A percentile compares a stretch with the other conserved stretches of the same genome.
Conservation (phyloP, 441 rosid species). For the Adansonia grandidieri region DNA sequence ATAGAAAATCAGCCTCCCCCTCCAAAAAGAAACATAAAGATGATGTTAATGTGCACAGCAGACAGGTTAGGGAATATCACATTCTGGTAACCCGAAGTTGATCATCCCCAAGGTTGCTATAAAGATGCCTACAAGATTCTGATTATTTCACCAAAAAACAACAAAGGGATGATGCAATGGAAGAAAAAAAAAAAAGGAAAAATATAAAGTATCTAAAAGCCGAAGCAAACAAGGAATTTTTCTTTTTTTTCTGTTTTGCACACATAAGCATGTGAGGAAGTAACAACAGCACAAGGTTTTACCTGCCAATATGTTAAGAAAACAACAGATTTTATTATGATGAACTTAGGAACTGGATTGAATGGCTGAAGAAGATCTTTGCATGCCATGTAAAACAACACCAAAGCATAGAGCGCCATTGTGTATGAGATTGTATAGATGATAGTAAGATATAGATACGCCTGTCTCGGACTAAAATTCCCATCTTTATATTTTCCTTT, state of each 20-base stretch:
- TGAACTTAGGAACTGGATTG: slow-evolving; percentile 95
- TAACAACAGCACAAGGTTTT: slow-evolving; percentile 29
- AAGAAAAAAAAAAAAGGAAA: background rate
- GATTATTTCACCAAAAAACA: slow-evolving; percentile 17
- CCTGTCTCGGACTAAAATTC: slow-evolving; percentile 85
- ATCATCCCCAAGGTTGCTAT: background rate
- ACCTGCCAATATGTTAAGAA: slow-evolving; percentile 99
- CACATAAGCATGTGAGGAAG: slow-evolving; percentile 12
- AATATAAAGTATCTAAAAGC: background rate
- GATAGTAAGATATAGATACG: slow-evolving; percentile 91
- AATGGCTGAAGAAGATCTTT: slow-evolving; percentile 96
- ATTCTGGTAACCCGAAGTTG: slow-evolving; percentile 1
- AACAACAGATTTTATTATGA: slow-evolving; percentile 92
- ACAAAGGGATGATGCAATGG: slow-evolving; percentile 14
- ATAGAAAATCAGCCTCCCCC: background rate
- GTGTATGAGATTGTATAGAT: slow-evolving; percentile 93
- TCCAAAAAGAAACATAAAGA: background rate
- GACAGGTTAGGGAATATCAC: background rate
- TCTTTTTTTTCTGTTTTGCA: background rate
- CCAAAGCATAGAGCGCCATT: slow-evolving; percentile 88
- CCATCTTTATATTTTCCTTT: slow-evolving; percentile 97
- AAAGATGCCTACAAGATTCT: slow-evolving; percentile 10
- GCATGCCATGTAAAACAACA: slow-evolving; percentile 92
- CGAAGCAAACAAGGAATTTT: background rate
- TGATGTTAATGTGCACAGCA: background rate